Percentiles rank a stretch among this genome's conserved stretches.
phyloP scores from a whole-genome alignment of 441 rosid species.

The Kokia cookei region DNA sequence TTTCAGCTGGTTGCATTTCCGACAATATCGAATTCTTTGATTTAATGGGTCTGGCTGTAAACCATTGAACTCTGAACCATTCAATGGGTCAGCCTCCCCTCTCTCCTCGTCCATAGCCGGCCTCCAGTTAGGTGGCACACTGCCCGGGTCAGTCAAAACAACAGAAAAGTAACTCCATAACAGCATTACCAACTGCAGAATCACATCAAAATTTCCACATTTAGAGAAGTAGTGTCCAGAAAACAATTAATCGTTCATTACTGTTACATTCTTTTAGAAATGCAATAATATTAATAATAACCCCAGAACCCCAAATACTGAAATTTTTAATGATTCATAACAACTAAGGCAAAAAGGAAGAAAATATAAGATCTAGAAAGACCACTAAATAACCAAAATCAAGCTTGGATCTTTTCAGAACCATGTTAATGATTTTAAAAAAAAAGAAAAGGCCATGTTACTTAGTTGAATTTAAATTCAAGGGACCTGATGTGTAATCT shows the following conservation, averaged over 20 bases:
- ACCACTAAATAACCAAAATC: neutral
- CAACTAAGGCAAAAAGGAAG: neutral
- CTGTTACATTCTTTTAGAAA: neutral
- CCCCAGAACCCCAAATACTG: neutral
- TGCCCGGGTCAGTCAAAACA: conserved; percentile 80
- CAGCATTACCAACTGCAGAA: conserved; percentile 67
- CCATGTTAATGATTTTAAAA: neutral
- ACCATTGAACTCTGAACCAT: conserved; percentile 44
- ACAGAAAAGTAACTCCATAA: conserved; percentile 86
- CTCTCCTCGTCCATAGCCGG: conserved; percentile 62
- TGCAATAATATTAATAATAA: neutral
- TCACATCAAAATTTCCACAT: conserved; percentile 6
- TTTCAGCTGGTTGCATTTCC: conserved; percentile 73
- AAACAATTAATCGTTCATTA: neutral
- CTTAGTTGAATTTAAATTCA: neutral
- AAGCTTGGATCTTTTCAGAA: neutral
- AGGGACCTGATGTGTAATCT: neutral
- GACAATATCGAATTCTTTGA: conserved; percentile 60
- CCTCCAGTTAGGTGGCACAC: conserved; percentile 82
- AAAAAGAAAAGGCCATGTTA: neutral
- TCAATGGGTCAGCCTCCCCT: conserved; percentile 61
- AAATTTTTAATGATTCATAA: neutral
- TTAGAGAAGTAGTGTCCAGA: conserved; percentile 11
- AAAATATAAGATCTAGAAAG: conserved; percentile 6
- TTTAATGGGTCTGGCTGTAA: conserved; percentile 43